Base-by-base conservation (phyloP, 805 yeast species). In the Dipodascus albidus region DNA sequence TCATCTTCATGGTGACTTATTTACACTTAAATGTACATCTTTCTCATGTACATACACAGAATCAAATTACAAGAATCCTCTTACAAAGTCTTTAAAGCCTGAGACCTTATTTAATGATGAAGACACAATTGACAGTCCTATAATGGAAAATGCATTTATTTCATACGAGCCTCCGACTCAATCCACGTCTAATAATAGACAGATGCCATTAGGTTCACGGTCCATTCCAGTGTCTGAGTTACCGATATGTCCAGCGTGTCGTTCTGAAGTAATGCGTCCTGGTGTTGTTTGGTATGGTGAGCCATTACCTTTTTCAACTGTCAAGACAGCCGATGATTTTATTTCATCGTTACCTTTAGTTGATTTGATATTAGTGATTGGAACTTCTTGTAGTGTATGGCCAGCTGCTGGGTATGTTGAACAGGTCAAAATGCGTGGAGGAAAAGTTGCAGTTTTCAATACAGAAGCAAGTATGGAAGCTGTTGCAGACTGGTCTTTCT, bases 251-350 rank as follows among this genome's bases (percentile, higher is more conserved):
- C 96, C 96, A 0, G 69, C 69, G 9, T 89, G 97, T 64, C 64
- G 71, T n/a, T 74, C 73, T 2, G 83, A 82, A 0, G 64, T 85
- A 11, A 68, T 89, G 54, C 72, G 96, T 21, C 97, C 97, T 0
- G 96, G 93, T 0, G 95, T 89, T 2, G 90, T 88, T 3, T 89
- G 96, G 96, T 87, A 85, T 68, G 96, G 96, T n/a, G 97, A 89
- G 67, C 76, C 88, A 15, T 69, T 89, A 48, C 87, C 95, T 0
- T 66, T 86, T 53, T 69, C 69, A 50, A 76, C 74, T 11, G 76
- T 89, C 54, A 82, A 81, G 56, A 69, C 69, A 47, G 87, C 87
- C 3, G 96, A 88, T 67, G 79, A 77, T 48, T 88, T 85, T 60
- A 74, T 87, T 3, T 75, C 79, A 58, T 62, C 70, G 9, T 71